Base-by-base conservation (phyloP, 2,329 filamentous ascomycete genomes). In the Exserohilum turcica region DNA sequence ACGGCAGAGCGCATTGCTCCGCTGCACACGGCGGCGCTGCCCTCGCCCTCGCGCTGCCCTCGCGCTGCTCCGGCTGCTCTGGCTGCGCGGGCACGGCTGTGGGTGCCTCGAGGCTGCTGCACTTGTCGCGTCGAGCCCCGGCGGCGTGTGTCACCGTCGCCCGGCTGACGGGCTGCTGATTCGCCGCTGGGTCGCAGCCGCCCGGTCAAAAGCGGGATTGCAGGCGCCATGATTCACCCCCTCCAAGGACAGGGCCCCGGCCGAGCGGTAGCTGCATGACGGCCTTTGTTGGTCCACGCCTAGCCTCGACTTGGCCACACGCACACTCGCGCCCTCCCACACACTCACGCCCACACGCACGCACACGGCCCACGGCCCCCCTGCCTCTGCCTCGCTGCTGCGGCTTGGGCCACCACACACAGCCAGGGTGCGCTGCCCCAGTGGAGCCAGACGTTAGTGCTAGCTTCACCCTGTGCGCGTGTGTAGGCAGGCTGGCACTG, bases 21-120 rank as follows among this genome's bases (percentile, higher is more conserved):
- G 21, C 21, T 24, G 21, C 21, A 24, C n/a, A n/a, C n/a, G n/a
- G 21, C 21, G 21, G 21, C 4, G n/a, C n/a, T n/a, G n/a, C n/a
- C n/a, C n/a, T n/a, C 21, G 21, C 7, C 4, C 21, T 24, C 21
- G 4, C 4, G 21, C 21, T 24, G 21, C 21, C 7, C 21, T 24
- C 37, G 12, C n/a, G 18, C 33, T 24, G n/a, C n/a, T 12, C 43
- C 57, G 55, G n/a, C n/a, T n/a, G n/a, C n/a, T n/a, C n/a, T n/a
- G n/a, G n/a, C n/a, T n/a, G n/a, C n/a, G n/a, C n/a, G n/a, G n/a
- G n/a, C n/a, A n/a, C n/a, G n/a, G n/a, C n/a, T n/a, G n/a, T n/a
- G n/a, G n/a, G 63, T 57, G 57, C 55, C 54, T 67, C 61, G 55
- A 67, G 58, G 60, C 60, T 67, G 66, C 63, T 66, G 63, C 64